Evolutionary conservation across 2,329 filamentous ascomycete species (phyloP).

Genomic region (Ophiostoma angusticollis): DNA sequence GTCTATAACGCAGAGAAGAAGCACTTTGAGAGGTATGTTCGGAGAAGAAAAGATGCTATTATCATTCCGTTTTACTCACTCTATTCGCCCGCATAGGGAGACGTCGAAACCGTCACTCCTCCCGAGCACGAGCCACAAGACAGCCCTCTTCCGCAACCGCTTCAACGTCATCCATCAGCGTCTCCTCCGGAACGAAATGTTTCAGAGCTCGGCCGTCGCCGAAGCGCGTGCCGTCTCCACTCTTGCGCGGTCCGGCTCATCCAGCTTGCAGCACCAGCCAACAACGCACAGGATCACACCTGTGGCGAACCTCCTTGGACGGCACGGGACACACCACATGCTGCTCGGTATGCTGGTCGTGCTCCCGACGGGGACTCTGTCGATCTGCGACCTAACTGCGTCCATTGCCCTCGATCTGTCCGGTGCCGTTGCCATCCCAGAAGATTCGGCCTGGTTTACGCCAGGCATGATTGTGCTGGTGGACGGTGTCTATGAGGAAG

Average conservation of each 20-base stretch:
- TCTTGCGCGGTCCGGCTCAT: conserved; percentile 39
- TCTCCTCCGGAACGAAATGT: conserved; percentile 81
- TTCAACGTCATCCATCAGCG: conserved; percentile 90
- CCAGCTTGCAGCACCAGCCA: conserved; percentile 31
- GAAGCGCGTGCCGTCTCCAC: conserved; percentile 39
- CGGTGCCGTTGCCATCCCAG: conserved; percentile 68
- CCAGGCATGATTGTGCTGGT: conserved; percentile 94
- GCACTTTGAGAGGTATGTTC: conserved; percentile 71
- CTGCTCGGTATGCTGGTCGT: conserved; percentile 72
- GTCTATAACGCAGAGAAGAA: conserved; percentile 71
- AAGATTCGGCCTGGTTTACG: conserved; percentile 80
- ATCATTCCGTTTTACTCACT: conserved; percentile 13
- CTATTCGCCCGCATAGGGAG: conserved; percentile 29
- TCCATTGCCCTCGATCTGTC: conserved; percentile 75
- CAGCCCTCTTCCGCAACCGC: conserved; percentile 71
- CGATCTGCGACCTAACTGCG: conserved; percentile 76
- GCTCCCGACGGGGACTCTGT: conserved; percentile 68
- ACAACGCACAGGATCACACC: conserved; percentile 73
- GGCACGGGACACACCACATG: conserved; percentile 73
- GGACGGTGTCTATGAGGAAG: conserved; percentile 94
- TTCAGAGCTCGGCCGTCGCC: conserved; percentile 69
- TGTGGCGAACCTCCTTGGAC: conserved; percentile 61
- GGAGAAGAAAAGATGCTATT: no score
- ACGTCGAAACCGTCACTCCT: conserved; percentile 55
- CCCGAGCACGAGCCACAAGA: conserved; percentile 69